Conservation (phyloP, 495 filamentous ascomycete genomes). For the Symbiotaphrina buchneri region DNA sequence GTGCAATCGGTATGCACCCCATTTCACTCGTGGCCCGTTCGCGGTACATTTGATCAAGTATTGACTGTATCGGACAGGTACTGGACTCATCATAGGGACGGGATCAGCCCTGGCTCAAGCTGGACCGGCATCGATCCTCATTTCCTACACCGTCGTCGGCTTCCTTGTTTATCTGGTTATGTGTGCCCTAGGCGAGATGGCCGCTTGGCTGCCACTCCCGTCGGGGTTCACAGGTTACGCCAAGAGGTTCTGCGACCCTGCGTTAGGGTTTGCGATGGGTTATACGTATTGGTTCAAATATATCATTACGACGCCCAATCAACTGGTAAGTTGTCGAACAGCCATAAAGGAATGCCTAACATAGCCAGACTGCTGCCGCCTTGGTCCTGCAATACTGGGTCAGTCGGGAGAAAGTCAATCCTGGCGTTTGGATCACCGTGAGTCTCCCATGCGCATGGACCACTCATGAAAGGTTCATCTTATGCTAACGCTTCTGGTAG, state of each 20-base stretch:
- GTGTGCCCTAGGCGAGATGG: conserved; percentile 39
- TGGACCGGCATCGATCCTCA: conserved; percentile 49
- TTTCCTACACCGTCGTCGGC: conserved; percentile 39
- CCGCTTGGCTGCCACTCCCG: conserved; percentile 30
- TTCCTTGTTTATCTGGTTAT: conserved; percentile 37
- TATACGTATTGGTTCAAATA: conserved; percentile 27
- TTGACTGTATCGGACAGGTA: not conserved
- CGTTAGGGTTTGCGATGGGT: conserved; percentile 8
- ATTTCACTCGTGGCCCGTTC: not conserved
- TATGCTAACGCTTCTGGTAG: too few relatives aligned
- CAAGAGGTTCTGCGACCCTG: conserved; percentile 33
- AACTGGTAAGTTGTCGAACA: conserved; percentile 10
- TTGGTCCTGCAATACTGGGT: conserved; percentile 54
- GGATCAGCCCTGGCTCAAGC: conserved; percentile 37
- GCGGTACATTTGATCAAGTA: too few relatives aligned
- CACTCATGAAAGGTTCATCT: too few relatives aligned
- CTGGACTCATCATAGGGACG: conserved; percentile 14
- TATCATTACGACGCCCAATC: conserved; percentile 56
- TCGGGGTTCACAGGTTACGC: conserved; percentile 39
- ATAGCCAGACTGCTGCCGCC: conserved; percentile 40
- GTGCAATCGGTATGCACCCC: conserved; percentile 44
- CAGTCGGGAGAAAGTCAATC: conserved; percentile 33
- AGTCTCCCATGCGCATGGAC: too few relatives aligned
- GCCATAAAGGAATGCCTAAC: not conserved
- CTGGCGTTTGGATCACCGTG: conserved; percentile 51